Conservation (phyloP, 495 filamentous ascomycete genomes). For the Neurospora tetraspora region DNA sequence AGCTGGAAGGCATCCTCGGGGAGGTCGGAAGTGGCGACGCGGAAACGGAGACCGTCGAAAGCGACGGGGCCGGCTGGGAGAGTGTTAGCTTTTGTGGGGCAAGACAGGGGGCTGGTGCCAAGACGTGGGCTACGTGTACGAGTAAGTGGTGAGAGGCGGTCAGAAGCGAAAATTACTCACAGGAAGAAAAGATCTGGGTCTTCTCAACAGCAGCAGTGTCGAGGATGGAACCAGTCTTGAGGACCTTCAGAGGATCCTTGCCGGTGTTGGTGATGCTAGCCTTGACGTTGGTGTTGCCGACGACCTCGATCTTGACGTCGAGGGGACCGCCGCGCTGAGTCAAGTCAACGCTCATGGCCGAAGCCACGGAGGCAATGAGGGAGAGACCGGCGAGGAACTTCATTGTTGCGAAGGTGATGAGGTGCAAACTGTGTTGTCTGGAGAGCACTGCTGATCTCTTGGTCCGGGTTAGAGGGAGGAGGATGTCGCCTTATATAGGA, state of each 20-base stretch:
- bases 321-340: constrained; percentile 34
- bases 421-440: constrained; percentile 1
- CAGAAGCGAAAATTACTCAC: constrained; percentile 22
- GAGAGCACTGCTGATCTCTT: neutral
- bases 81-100: neutral
- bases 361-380: constrained; percentile 35
- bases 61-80: constrained; percentile 35
- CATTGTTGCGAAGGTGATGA: constrained; percentile 16
- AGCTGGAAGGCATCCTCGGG: constrained; percentile 42
- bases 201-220: constrained; percentile 51
- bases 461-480: neutral
- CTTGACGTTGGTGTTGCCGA: constrained; percentile 47
- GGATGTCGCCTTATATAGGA: neutral
- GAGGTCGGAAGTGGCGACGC: constrained; percentile 35
- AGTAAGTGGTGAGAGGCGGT: neutral
- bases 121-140: neutral
- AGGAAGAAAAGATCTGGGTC: constrained; percentile 42
- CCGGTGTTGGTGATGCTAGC: constrained; percentile 53
- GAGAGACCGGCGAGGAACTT: constrained; percentile 27
- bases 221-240: constrained; percentile 54
- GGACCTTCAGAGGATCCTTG: constrained; percentile 41
- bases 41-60: constrained; percentile 49
- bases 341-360: constrained; percentile 34
- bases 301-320: constrained; percentile 41
- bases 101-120: neutral